phyloP scores from a whole-genome alignment of 2,329 filamentous ascomycete genomes.

The Didymella segeticola region DNA sequence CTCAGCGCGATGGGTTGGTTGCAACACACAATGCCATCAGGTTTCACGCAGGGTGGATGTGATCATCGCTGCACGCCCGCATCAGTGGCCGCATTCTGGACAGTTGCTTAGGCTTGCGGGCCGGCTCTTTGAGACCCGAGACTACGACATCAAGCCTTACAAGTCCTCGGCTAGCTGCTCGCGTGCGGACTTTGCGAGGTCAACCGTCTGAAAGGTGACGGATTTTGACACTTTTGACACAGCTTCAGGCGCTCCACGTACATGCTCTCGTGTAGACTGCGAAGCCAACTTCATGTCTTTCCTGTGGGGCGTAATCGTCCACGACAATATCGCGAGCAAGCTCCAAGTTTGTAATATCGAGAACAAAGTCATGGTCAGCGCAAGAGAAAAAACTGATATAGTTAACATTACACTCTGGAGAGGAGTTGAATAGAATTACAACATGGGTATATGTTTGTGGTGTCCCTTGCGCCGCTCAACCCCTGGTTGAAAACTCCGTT shows the following conservation, averaged over 20 bases:
- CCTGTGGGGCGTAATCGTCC: no score
- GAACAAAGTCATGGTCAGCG: not conserved
- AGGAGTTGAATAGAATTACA: not conserved
- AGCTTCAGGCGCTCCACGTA: not conserved
- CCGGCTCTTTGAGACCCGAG: slow-evolving; percentile 31
- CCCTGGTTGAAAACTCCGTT: not conserved
- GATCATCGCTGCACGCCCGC: slow-evolving; percentile 34
- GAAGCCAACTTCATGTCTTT: no score
- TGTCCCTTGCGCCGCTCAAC: not conserved
- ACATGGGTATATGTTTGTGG: not conserved
- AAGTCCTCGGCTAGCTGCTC: slow-evolving; percentile 14
- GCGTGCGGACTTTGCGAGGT: not conserved
- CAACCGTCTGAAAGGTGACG: not conserved
- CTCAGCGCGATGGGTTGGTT: no score
- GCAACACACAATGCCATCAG: not conserved
- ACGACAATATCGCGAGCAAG: not conserved
- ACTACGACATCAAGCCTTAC: slow-evolving; percentile 29
- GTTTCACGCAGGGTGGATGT: slow-evolving; percentile 16
- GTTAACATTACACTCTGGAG: not conserved
- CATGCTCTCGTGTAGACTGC: no score
- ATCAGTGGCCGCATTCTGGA: slow-evolving; percentile 35
- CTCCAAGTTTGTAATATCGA: not conserved
- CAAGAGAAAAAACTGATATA: not conserved
- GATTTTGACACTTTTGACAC: not conserved
- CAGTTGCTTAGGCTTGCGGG: slow-evolving; percentile 22